Percentiles rank a stretch among this genome's conserved stretches.
Conservation (phyloP, 768 basidiomycete genomes). For the Suillus subaureus region DNA sequence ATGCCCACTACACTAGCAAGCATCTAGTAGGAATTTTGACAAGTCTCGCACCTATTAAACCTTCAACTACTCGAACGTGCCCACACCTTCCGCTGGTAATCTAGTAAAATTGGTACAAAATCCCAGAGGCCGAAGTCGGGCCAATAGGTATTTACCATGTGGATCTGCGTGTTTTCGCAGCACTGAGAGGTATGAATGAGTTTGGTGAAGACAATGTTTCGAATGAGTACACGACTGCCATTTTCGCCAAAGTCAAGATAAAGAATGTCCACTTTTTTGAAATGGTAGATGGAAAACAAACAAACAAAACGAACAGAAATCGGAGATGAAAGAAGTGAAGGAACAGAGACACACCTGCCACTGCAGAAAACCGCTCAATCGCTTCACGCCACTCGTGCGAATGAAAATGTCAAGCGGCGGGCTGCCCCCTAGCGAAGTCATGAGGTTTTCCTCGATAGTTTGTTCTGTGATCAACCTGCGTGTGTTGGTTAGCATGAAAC, state of each 20-base stretch:
- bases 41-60: conserved; percentile 37
- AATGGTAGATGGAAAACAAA: conserved; percentile 38
- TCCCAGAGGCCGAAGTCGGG: conserved; percentile 90
- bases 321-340: not conserved
- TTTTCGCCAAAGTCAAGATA: conserved; percentile 34
- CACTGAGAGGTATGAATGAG: conserved; percentile 46
- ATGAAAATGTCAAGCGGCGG: conserved; percentile 89
- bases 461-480: conserved; percentile 3
- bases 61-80: conserved; percentile 41
- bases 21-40: conserved; percentile 21
- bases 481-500: not conserved
- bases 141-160: conserved; percentile 87
- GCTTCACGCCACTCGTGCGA: conserved; percentile 87
- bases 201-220: not conserved
- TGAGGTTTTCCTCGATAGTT: conserved; percentile 51
- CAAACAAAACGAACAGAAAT: not conserved
- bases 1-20: not conserved
- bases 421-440: conserved; percentile 64
- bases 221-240: not conserved
- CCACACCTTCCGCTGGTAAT: conserved; percentile 71
- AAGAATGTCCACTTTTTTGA: conserved; percentile 41
- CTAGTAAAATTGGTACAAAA: conserved; percentile 83
- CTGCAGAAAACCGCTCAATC: conserved; percentile 86
- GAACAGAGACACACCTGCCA: conserved; percentile 79
- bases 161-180: conserved; percentile 81